These are phyloP conservation scores for Boletus insuetus DNA, from an alignment of 768 basidiomycete species.

Conservation along the genomic window DNA sequence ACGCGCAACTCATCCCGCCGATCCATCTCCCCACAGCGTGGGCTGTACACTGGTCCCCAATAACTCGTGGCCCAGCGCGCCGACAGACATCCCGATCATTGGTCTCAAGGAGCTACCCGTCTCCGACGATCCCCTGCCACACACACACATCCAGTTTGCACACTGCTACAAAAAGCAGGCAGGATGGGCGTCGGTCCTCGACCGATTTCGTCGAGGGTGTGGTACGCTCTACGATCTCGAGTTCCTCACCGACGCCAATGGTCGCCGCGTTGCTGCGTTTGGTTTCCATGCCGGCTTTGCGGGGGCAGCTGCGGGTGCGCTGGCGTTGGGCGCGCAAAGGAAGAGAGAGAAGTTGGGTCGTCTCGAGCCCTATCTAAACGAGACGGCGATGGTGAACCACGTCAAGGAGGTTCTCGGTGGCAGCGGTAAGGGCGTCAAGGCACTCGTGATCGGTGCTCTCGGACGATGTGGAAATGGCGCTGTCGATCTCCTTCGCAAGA, in stretches of 20 bases:
- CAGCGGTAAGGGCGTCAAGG: conserved; percentile 72
- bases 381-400: conserved; percentile 73
- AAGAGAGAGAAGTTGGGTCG: conserved; percentile 58
- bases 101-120: conserved; percentile 95
- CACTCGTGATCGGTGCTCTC: conserved; percentile 92
- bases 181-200: conserved; percentile 85
- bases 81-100: conserved; percentile 73
- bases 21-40: conserved; percentile 48
- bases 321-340: conserved; percentile 71
- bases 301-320: conserved; percentile 89
- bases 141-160: conserved; percentile 97
- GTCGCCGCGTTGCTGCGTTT: conserved; percentile 94
- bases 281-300: conserved; percentile 98
- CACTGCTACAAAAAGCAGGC: conserved; percentile 97
- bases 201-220: conserved; percentile 78
- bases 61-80: conserved; percentile 87
- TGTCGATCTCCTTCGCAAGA: conserved; percentile 92
- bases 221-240: conserved; percentile 94
- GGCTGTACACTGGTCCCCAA: conserved; percentile 87
- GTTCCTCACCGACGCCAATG: conserved; percentile 81
- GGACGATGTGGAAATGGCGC: conserved; percentile 95
- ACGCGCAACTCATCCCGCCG: no score
- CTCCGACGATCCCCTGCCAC: conserved; percentile 78
- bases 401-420: conserved; percentile 68
- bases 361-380: conserved; percentile 81